A percentile compares a stretch with the other conserved stretches of the same genome.
Conservation (phyloP, 768 basidiomycete species). For the Lactifluus rugatus region DNA sequence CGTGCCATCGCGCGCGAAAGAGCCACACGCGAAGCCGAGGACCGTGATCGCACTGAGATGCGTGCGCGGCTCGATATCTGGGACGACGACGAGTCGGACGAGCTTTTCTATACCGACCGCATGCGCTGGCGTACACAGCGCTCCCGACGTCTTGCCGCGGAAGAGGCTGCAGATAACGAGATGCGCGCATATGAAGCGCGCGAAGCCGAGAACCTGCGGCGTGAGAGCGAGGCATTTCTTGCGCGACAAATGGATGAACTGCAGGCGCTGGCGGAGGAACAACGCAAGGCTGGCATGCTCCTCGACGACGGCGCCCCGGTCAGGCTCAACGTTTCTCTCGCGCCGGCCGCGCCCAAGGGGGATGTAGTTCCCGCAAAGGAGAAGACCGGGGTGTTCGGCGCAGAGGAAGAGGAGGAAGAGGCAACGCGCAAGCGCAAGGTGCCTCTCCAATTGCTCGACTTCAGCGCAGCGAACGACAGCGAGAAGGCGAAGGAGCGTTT, state of each 20-base stretch:
- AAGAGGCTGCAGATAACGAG: slow-evolving; percentile 77
- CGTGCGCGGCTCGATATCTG: slow-evolving; percentile 74
- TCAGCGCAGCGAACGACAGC: slow-evolving; percentile 68
- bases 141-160: slow-evolving; percentile 56
- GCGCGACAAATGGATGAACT: slow-evolving; percentile 93
- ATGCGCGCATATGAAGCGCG: slow-evolving; percentile 76
- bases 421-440: slow-evolving; percentile 69
- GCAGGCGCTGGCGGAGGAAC: slow-evolving; percentile 83
- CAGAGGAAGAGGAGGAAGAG: slow-evolving; percentile 83
- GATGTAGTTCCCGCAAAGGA: slow-evolving; percentile 34
- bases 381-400: slow-evolving; percentile 56
- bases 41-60: slow-evolving; percentile 72
- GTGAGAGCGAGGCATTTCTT: slow-evolving; percentile 89
- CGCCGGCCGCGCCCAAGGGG: slow-evolving; percentile 31
- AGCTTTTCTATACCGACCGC: slow-evolving; percentile 88
- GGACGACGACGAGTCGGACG: slow-evolving; percentile 91
- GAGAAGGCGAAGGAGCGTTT: slow-evolving; percentile 73
- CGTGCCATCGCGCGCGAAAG: slow-evolving; percentile 66
- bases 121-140: slow-evolving; percentile 79
- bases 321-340: slow-evolving; percentile 69
- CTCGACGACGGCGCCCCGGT: slow-evolving; percentile 90
- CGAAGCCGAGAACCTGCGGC: slow-evolving; percentile 77
- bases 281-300: slow-evolving; percentile 82
- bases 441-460: slow-evolving; percentile 84
- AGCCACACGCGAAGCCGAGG: slow-evolving; percentile 64